Percentiles rank a stretch among this genome's conserved stretches.
These are phyloP conservation scores for Monosporascus sp. DNA, from an alignment of 2,329 filamentous ascomycete species.

Conservation along the genomic window DNA sequence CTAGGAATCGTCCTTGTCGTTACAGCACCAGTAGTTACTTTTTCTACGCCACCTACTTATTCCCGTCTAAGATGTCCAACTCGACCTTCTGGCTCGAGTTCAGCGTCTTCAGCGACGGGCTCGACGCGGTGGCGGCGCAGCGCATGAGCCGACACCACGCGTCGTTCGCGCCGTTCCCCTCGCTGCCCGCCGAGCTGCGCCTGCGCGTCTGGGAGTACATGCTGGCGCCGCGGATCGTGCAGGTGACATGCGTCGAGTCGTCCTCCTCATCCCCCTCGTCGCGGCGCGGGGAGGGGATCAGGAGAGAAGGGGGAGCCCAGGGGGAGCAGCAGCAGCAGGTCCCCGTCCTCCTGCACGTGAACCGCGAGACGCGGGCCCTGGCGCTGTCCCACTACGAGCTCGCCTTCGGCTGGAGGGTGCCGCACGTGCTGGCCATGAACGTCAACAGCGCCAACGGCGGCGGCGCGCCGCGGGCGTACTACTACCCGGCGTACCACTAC, in stretches of 20 bases:
- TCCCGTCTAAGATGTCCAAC: not conserved
- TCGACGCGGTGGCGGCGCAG: slow-evolving; percentile 16
- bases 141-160: slow-evolving; percentile 2
- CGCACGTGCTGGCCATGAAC: slow-evolving; percentile 28
- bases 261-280: slow-evolving; percentile 19
- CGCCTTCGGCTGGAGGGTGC: slow-evolving; percentile 42
- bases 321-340: slow-evolving; percentile 16
- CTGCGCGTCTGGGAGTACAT: slow-evolving; percentile 41
- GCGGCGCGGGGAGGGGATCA: slow-evolving; percentile 1
- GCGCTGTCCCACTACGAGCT: slow-evolving; percentile 39
- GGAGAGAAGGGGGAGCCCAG: slow-evolving; percentile 6
- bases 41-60: not conserved
- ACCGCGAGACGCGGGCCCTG: slow-evolving; percentile 36
- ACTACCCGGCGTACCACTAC: not conserved
- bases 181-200: slow-evolving; percentile 42
- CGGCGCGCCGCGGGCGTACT: not conserved
- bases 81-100: slow-evolving; percentile 40
- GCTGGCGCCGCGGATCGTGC: slow-evolving; percentile 39
- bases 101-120: slow-evolving; percentile 37
- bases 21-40: not conserved
- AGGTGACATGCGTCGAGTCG: slow-evolving; percentile 35
- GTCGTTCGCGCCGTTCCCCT: slow-evolving; percentile 28
- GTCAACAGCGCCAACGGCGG: not conserved
- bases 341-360: slow-evolving; percentile 40
- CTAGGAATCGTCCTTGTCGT: not conserved